Evolutionary conservation across 75 land plant species (phyloP).

Genomic region (Cunninghamia lanceolata): DNA sequence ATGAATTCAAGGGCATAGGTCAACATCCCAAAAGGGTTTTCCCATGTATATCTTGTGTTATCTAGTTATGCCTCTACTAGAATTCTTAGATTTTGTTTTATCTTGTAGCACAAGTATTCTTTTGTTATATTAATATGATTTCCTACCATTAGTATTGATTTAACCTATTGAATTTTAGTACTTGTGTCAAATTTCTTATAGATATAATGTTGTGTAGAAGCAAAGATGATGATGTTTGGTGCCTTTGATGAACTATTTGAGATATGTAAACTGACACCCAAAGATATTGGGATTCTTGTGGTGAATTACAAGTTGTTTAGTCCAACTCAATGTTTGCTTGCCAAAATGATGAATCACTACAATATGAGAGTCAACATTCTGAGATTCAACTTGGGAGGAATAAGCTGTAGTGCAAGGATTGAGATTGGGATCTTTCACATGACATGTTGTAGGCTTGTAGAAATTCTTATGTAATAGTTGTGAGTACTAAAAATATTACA

Average conservation of each 20-base stretch:
- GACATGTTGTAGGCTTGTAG: conserved; percentile 37
- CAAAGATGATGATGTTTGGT: conserved; percentile 43
- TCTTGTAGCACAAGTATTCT: too few species aligned
- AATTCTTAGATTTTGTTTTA: too few species aligned
- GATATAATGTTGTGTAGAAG: conserved; percentile 44
- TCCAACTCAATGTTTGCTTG: conserved; percentile 49
- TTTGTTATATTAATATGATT: too few species aligned
- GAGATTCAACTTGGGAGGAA: conserved; percentile 60
- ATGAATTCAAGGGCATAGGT: too few species aligned
- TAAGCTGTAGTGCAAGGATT: conserved; percentile 64
- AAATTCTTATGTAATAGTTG: conserved; percentile 73
- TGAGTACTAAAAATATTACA: conserved; percentile 32
- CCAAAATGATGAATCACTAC: conserved; percentile 64
- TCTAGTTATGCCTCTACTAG: too few species aligned
- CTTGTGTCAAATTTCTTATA: too few species aligned
- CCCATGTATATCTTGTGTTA: too few species aligned
- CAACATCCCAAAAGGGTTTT: too few species aligned
- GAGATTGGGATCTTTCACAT: conserved; percentile 52
- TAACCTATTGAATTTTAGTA: too few species aligned
- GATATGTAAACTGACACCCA: conserved; percentile 33
- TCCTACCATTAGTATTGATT: too few species aligned
- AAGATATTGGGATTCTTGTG: conserved; percentile 53
- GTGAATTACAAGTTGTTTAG: conserved; percentile 60
- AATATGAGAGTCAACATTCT: conserved; percentile 38
- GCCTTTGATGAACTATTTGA: conserved; percentile 45